A percentile compares a stretch with the other conserved stretches of the same genome.
Evolutionary conservation across 306 rosid species (phyloP).

Genomic region (Amphicarpaea edgeworthii): DNA sequence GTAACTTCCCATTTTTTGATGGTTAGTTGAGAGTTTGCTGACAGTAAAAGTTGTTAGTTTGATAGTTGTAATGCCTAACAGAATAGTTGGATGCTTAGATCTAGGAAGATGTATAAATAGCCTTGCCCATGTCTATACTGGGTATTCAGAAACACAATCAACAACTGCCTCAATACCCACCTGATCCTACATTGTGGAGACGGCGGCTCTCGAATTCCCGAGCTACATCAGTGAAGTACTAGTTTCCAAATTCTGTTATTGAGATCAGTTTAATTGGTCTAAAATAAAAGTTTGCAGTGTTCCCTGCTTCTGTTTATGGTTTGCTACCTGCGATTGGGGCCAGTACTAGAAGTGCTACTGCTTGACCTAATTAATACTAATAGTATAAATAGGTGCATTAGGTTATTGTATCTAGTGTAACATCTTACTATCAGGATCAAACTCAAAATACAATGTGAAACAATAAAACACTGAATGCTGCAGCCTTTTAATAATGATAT

Average conservation of each 20-base stretch:
- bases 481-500: slow-evolving; percentile 22
- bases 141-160: slow-evolving; percentile 8
- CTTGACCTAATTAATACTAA: slow-evolving; percentile 5
- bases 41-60: slow-evolving; percentile 11
- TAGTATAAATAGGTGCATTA: neutral
- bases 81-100: neutral
- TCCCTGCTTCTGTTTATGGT: neutral
- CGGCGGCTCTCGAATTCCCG: neutral
- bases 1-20: neutral
- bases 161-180: neutral
- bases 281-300: neutral
- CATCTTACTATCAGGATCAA: slow-evolving; percentile 10
- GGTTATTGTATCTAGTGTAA: slow-evolving; percentile 3
- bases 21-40: neutral
- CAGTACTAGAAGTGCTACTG: neutral
- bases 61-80: neutral
- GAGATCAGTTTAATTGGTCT: slow-evolving; percentile 9
- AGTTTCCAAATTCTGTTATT: slow-evolving; percentile 11
- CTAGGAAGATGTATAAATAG: slow-evolving; percentile 13
- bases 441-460: slow-evolving; percentile 15
- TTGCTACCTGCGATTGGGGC: neutral
- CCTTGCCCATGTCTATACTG: neutral
- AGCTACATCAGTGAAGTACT: neutral
- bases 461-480: slow-evolving; percentile 9
- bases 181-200: neutral